Conservation (phyloP, 371 early-diverging fungal genomes). For the Aphelidium insulamus region DNA sequence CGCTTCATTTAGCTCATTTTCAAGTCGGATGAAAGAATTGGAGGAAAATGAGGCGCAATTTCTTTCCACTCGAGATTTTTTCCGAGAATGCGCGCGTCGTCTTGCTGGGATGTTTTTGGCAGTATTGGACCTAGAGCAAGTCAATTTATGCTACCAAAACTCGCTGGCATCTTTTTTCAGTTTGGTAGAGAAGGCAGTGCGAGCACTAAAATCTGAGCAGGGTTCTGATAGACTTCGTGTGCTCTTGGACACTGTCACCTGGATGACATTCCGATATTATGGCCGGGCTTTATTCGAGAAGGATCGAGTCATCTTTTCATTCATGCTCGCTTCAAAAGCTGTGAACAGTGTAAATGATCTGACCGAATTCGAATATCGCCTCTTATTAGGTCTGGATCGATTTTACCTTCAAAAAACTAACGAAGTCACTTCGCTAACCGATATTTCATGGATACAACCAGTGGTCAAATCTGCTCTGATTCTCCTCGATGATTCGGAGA, state of each 20-base stretch:
- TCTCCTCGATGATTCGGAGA: constrained; percentile 15
- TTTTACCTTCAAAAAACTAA: constrained; percentile 20
- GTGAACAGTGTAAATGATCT: constrained; percentile 20
- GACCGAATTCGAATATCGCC: constrained; percentile 20
- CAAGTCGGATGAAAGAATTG: constrained; percentile 18
- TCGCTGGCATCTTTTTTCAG: constrained; percentile 27
- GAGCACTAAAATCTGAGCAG: constrained; percentile 23
- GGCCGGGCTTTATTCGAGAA: constrained; percentile 24
- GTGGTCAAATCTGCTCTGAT: too few relatives aligned
- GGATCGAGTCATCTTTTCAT: constrained; percentile 23
- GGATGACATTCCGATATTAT: constrained; percentile 23
- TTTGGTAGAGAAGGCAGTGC: constrained; percentile 23
- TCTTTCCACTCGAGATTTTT: constrained; percentile 24
- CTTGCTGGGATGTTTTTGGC: constrained; percentile 29
- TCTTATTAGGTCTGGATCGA: constrained; percentile 22
- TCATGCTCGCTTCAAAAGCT: constrained; percentile 27
- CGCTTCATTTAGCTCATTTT: constrained; percentile 21
- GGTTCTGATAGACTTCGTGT: constrained; percentile 15
- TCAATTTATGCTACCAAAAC: constrained; percentile 33
- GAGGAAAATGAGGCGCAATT: constrained; percentile 28
- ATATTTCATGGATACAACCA: constrained; percentile 23
- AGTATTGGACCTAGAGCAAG: constrained; percentile 18
- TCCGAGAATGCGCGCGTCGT: constrained; percentile 22
- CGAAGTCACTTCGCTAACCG: constrained; percentile 23
- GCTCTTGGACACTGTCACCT: constrained; percentile 26